Base-by-base conservation (phyloP, 371 early-diverging fungal genomes). In the Saksenaea vasiformis region DNA sequence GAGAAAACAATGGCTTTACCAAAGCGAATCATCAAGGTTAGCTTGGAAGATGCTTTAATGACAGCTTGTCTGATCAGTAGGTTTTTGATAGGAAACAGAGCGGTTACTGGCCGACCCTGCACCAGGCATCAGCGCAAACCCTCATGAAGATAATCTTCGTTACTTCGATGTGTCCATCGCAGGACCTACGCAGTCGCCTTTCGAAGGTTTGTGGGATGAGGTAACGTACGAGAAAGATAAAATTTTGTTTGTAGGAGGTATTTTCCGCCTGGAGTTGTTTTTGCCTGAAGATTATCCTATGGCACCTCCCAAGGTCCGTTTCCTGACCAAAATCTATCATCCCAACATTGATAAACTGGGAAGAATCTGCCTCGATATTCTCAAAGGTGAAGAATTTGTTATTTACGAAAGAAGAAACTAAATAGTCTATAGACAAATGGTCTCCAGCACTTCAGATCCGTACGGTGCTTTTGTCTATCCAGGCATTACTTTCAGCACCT, bases 291-390 rank as follows among this genome's bases (percentile, higher is more conserved):
- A 95, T 36, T 99, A 98, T 73, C 99, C 99, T 27, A 95, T 96
- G 94, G 90, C 91, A 2, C 98, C 99, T 44, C 99, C 99, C 53
- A 95, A 94, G 76, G 95, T 98, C 51, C 93, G 95, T 34, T 99
- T 98, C 75, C 75, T 98, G 73, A 96, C 98, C 56, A 91, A 93
- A 73, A 97, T 99, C 73, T 98, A 98, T 82, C 99, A 99, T 80
- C 99, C 99, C 26, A 98, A 98, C 78, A 96, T 98, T 72, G 99
- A 99, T 80, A 93, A 93, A 75, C 87, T 95, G 43, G 98, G 99
- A 7, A 90, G 98, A 61, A 97, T 99, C 63, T 99, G 99, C 69
- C 80, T 99, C 60, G 98, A 99, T 76, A 97, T 99, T 71, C 80
- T 98, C 62, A 98, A 98, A 85, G 95, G 94, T 92, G 74, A 64